Base-by-base conservation (phyloP, 164 flowering plant species). In the Vitis rotundifolia region DNA sequence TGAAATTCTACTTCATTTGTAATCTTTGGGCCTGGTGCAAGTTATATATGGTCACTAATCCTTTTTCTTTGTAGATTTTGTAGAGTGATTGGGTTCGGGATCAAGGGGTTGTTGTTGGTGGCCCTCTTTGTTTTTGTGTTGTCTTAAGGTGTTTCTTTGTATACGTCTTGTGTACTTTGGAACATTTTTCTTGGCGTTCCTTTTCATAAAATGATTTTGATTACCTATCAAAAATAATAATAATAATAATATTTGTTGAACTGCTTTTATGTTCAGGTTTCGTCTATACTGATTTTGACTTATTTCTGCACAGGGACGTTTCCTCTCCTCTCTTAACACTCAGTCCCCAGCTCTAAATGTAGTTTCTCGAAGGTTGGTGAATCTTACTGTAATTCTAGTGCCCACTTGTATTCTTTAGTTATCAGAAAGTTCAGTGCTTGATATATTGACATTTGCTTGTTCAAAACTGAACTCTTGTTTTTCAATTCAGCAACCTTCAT, bases 311-410 rank as follows among this genome's bases (percentile, higher is more conserved):
- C 85, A 94, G 99, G 99, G 99, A 8, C 87, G 93, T 19, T 95
- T 95, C 74, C 87, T 95, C 31, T 76, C 93, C 64, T 75, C 99
- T 29, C 88, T 93, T 18, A 84, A 10, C 73, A 87, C 99, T 14
- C 85, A 87, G 54, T 95, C 99, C 6, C 91, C 97, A 47, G 96
- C 89, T 49, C 61, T 95, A 63, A 95, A 93, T 84, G 94, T 88
- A 8, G 96, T 95, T 59, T 82, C 92, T 66, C 80, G 90, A 73
- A 95, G 99, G 98, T 79, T 66, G 19, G 49, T 66, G 19, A 18
- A 57, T 57, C 19, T 56, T 31, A 57, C 54, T 15, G 8, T 22
- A 26, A 13, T 60, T 71, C 5, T 53, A 13, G 49, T 59, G 11
- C 15, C 9, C 18, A 50, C 9, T 62, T 61, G 6, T 11, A 50